phyloP scores from a whole-genome alignment of 1,284 basidiomycete species.

The Fomitopsis schrenkii region DNA sequence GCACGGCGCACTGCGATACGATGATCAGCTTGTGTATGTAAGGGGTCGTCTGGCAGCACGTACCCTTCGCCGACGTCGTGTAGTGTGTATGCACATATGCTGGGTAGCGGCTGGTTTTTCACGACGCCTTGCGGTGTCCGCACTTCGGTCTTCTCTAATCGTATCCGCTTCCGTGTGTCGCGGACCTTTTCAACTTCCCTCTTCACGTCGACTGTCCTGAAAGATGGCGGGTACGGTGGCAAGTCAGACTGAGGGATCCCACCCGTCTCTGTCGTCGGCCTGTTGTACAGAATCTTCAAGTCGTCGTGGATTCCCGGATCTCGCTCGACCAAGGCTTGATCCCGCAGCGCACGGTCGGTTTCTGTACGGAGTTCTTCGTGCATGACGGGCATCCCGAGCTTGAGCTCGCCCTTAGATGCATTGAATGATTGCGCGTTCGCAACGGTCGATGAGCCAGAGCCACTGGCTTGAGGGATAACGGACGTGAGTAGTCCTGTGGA shows the following conservation, averaged over 20 bases:
- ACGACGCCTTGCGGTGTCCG: constrained; percentile 56
- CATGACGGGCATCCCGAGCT: constrained; percentile 79
- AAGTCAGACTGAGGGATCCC: constrained; percentile 73
- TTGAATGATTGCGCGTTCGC: constrained; percentile 73
- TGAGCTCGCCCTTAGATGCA: constrained; percentile 67
- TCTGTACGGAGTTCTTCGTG: constrained; percentile 78
- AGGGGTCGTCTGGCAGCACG: constrained; percentile 7
- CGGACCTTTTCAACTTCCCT: constrained; percentile 89
- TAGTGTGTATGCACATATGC: constrained; percentile 89
- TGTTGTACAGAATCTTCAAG: constrained; percentile 41
- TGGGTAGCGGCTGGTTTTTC: constrained; percentile 71
- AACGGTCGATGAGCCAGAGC: constrained; percentile 30
- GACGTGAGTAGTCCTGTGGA: constrained; percentile 78
- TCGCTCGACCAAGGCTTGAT: constrained; percentile 68
- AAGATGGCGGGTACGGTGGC: constrained; percentile 74
- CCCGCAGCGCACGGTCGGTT: constrained; percentile 68
- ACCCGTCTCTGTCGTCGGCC: constrained; percentile 47
- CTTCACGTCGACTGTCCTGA: constrained; percentile 86
- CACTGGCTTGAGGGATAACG: constrained; percentile 62
- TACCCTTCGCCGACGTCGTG: constrained; percentile 93
- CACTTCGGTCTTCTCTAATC: constrained; percentile 70
- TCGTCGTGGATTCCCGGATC: constrained; percentile 66
- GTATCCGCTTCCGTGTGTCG: constrained; percentile 88
- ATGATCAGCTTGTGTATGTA: background rate
- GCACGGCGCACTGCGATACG: constrained; percentile 76